Conservation (phyloP, 1,284 basidiomycete species). For the Tetrapyrgos nigripes region DNA sequence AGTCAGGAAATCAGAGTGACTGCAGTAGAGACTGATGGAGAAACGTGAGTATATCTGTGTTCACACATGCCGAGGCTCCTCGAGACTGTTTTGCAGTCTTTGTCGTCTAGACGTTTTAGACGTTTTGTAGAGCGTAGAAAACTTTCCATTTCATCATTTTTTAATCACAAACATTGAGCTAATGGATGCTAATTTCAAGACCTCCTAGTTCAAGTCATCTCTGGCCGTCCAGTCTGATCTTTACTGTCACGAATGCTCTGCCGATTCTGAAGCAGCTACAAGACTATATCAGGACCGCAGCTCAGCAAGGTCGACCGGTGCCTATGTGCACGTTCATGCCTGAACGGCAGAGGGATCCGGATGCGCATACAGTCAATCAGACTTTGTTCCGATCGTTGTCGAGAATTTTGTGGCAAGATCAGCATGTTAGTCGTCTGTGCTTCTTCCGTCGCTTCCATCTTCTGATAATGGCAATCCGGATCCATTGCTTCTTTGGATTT, state of each 20-base stretch:
- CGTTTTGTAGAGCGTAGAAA: not conserved
- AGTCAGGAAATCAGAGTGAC: constrained; percentile 61
- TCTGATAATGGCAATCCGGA: constrained; percentile 11
- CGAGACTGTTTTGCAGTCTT: not conserved
- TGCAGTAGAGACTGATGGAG: constrained; percentile 69
- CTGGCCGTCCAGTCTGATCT: constrained; percentile 38
- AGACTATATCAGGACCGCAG: constrained; percentile 11
- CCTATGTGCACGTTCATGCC: constrained; percentile 66
- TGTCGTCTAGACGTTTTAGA: not conserved
- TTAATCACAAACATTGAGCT: not conserved
- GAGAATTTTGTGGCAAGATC: constrained; percentile 54
- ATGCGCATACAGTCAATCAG: constrained; percentile 54
- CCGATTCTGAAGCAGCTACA: constrained; percentile 17
- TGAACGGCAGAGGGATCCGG: constrained; percentile 56
- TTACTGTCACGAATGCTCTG: constrained; percentile 20
- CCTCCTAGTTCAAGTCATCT: constrained; percentile 19
- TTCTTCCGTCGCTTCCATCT: not conserved
- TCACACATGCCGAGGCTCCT: not conserved
- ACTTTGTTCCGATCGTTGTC: constrained; percentile 60
- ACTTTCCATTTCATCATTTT: not conserved
- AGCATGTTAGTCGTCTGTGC: constrained; percentile 36
- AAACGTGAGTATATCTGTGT: constrained; percentile 53
- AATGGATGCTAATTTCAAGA: constrained; percentile 13
- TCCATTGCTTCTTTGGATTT: constrained; percentile 1
- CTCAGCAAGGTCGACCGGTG: constrained; percentile 43